A percentile compares a stretch with the other conserved stretches of the same genome.
Evolutionary conservation across 371 early-diverging fungal genomes (phyloP).

Genomic region (Mycotypha africana): DNA sequence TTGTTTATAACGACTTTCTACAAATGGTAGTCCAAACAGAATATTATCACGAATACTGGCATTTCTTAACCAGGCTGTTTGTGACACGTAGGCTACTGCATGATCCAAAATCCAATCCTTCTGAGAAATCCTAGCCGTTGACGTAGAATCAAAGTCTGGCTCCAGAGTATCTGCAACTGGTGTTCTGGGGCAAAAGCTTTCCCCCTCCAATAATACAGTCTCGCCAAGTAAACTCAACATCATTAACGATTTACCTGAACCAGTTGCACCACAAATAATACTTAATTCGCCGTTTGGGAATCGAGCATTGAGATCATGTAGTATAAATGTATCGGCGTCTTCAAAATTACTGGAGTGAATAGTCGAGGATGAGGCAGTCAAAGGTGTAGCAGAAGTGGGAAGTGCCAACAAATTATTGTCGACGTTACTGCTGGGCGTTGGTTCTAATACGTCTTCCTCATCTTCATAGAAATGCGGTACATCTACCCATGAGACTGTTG

Average conservation of each 20-base stretch:
- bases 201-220: constrained; percentile 2
- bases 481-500: constrained; percentile 33
- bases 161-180: background rate
- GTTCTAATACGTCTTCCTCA: no score
- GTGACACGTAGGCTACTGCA: constrained; percentile 25
- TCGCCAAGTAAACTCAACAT: constrained; percentile 58
- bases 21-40: constrained; percentile 42
- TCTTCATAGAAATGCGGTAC: constrained; percentile 1
- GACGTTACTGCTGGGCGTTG: no score
- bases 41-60: constrained; percentile 68
- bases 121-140: no score
- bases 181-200: background rate
- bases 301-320: constrained; percentile 31
- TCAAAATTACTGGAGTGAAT: no score
- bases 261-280: constrained; percentile 59
- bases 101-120: constrained; percentile 17
- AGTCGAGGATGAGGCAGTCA: background rate
- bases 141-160: background rate
- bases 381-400: background rate
- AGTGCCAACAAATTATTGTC: background rate
- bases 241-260: constrained; percentile 58
- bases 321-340: constrained; percentile 16
- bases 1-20: constrained; percentile 41
- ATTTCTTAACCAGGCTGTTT: constrained; percentile 82
- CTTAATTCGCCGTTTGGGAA: constrained; percentile 51